Base-by-base conservation (phyloP, 164 flowering plant species). In the Annona squamosa region DNA sequence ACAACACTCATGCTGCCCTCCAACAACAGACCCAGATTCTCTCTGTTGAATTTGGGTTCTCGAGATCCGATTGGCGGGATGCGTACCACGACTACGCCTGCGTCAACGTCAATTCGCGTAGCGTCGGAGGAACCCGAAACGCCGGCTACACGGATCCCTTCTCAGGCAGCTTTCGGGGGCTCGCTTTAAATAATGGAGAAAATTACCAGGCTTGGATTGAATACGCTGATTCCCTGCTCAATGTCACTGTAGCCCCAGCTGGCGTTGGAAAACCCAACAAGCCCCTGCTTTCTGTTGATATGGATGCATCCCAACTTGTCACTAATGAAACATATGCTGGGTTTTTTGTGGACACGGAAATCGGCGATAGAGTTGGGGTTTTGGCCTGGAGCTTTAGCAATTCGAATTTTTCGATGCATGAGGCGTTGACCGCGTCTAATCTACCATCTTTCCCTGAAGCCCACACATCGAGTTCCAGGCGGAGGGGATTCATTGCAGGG, bases 181-280 rank as follows among this genome's bases (percentile, higher is more conserved):
- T 81, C 66, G 52, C 45, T 26, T 73, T 85, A 43, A 80, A 80
- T 56, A 76, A 70, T 48, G 82, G 84, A 2, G 82, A 37, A 1
- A 82, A 85, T 71, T 85, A 82, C 77, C 85, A 85, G 71, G 85
- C 79, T 1, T 85, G 87, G 87, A 78, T 82, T 63, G 87, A 83
- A 61, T 84, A 74, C 73, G 3, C 12, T 12, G 63, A 64, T 74
- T 68, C 67, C 4, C 48, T 37, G 7, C 43, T 85, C 12, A 79
- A 75, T 65, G 81, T 85, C 18, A 76, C 84, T n/a, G 82, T 85
- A 84, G 85, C 79, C 46, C 65, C 18, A 1, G 84, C 81, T 0
- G 88, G 88, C 2, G 12, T 16, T 48, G 52, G 13, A 37, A 77
- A 77, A 76, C 88, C 88, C 43, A 2, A 6, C 16, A 44, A 67